Base-by-base conservation (phyloP, 129 eudicot genomes). In the Flaveria ramosissima region DNA sequence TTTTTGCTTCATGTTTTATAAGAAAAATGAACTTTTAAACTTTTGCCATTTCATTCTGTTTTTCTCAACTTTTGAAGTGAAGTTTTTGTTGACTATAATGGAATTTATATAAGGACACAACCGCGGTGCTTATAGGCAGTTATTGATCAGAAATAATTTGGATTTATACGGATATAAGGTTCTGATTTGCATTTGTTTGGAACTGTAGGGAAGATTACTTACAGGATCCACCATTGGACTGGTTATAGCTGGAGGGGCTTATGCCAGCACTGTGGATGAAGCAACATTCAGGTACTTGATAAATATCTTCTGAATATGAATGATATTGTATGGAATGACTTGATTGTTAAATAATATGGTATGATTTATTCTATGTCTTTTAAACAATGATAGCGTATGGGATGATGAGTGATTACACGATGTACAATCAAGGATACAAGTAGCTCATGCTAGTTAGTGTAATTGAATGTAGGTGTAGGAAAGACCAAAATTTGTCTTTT, bases 211-310 rank as follows among this genome's bases (percentile, higher is more conserved):
- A 30, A 88, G 90, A 64, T 80, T 94, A 71, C 81, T 94, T 56
- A 94, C 99, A 9, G 97, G 90, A 67, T 86, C 92, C 23, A 81
- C 96, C 3, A 84, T 94, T 41, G 92, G 97, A 63, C 78, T 94
- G 61, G 80, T 94, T 74, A 94, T 94, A 79, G 89, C 86, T 71
- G 97, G 97, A 61, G 99, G 99, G 48, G 99, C 99, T 79, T 94
- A 94, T 86, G 99, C 96, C 11, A 94, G 99, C 89, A 94, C 99
- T 17, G 99, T 91, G 43, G 99, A 94, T 80, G 99, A 94, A 80
- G 99, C 97, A 36, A 94, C 99, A 47, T 94, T 94, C 89, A 85
- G 99, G 99, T 94, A 89, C 6, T 42, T 52, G 42, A 30, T 20
- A 20, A 68, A 4, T 50, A 9, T 27, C 16, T 50, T 71, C 16